phyloP scores from a whole-genome alignment of 2,329 filamentous ascomycete genomes.

The Thermoascus crustaceus region DNA sequence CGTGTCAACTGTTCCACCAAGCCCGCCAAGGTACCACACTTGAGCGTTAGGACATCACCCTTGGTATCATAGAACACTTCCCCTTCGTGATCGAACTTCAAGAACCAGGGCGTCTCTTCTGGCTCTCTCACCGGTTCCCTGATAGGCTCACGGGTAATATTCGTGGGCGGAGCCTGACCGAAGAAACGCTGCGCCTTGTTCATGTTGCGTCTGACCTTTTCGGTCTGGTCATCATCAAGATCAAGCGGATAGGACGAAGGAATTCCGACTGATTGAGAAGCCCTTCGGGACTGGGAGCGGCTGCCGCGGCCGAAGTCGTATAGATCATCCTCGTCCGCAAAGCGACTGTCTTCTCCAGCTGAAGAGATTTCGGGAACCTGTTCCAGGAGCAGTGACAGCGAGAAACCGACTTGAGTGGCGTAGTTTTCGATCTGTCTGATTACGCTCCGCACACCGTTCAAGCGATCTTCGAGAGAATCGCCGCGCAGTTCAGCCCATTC shows the following conservation, averaged over 20 bases:
- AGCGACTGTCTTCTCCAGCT: constrained; percentile 33
- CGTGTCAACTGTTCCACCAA: constrained; percentile 91
- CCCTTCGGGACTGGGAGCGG: constrained; percentile 31
- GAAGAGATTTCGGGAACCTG: constrained; percentile 55
- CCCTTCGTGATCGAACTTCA: constrained; percentile 77
- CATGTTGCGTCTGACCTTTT: constrained; percentile 37
- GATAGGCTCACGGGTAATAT: constrained; percentile 29
- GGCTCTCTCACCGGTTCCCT: constrained; percentile 42
- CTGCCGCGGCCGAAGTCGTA: constrained; percentile 17
- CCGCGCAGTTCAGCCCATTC: constrained; percentile 93
- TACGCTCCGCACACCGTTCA: constrained; percentile 71
- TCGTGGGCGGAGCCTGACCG: constrained; percentile 36
- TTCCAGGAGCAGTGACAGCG: constrained; percentile 78
- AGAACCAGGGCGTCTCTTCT: constrained; percentile 75
- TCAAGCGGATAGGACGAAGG: constrained; percentile 34
- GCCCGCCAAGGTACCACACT: constrained; percentile 79
- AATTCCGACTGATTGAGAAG: constrained; percentile 36
- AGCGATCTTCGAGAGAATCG: constrained; percentile 76
- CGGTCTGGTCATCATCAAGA: constrained; percentile 26
- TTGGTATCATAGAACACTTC: constrained; percentile 89
- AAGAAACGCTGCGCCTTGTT: constrained; percentile 42
- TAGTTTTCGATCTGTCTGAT: constrained; percentile 76
- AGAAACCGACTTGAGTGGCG: constrained; percentile 79
- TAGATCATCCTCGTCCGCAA: constrained; percentile 21
- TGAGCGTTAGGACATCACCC: constrained; percentile 63